These are phyloP conservation scores for Dioscorea cayenensis DNA, from an alignment of 116 monocot species.

Conservation along the genomic window DNA sequence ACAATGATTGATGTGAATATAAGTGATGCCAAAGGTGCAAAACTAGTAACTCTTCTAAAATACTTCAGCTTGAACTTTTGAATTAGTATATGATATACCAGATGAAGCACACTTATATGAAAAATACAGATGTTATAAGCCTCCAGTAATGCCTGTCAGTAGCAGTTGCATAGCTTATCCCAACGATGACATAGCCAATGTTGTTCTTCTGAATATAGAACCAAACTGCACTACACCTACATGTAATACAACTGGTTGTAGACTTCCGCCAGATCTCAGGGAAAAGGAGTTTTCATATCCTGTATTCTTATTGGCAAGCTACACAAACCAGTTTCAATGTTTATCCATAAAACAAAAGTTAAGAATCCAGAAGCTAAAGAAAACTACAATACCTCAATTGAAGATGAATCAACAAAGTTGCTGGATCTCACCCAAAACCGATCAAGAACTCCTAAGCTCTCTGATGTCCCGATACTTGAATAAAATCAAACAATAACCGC, in stretches of 20 bases:
- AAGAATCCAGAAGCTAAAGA: not conserved
- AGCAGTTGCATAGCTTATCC: conserved; percentile 77
- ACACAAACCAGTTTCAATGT: not conserved
- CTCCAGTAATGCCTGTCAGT: conserved; percentile 83
- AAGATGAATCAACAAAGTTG: not conserved
- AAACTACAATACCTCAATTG: not conserved
- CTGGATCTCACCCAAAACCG: too few species aligned
- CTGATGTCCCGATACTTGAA: too few species aligned
- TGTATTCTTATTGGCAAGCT: too few species aligned
- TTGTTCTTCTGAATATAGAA: conserved; percentile 86
- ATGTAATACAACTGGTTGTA: conserved; percentile 70
- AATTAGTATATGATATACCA: conserved; percentile 84
- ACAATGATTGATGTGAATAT: conserved; percentile 95
- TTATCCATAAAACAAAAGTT: not conserved
- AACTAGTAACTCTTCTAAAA: conserved; percentile 80
- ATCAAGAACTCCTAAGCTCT: too few species aligned
- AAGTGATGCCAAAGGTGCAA: conserved; percentile 88
- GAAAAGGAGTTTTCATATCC: conserved; percentile 69
- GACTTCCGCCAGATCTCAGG: conserved; percentile 82
- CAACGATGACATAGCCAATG: conserved; percentile 65
- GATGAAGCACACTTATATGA: conserved; percentile 77
- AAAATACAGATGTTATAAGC: conserved; percentile 81
- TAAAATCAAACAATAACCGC: too few species aligned
- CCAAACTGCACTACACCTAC: conserved; percentile 64
- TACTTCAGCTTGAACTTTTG: conserved; percentile 79